Evolutionary conservation across 2,329 filamentous ascomycete species (phyloP).

Genomic region (Polytolypa hystricis): DNA sequence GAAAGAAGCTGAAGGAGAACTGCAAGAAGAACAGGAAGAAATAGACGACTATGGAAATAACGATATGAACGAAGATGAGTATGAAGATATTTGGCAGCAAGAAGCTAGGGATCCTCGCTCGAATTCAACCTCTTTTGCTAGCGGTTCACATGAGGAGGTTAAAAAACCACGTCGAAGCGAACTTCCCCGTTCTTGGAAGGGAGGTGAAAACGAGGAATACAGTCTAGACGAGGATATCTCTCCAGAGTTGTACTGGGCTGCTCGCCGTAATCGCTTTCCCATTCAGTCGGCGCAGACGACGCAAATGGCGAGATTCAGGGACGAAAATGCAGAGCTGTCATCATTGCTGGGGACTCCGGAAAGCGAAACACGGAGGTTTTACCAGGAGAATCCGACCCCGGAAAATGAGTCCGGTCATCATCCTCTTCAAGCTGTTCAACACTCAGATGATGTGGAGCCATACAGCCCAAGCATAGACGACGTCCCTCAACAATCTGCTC

Average conservation of each 20-base stretch:
- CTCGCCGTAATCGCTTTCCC: conserved; percentile 17
- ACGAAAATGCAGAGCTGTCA: conserved; percentile 11
- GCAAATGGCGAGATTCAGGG: conserved; percentile 12
- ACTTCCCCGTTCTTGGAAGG: conserved; percentile 24
- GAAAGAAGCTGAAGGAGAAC: conserved; percentile 8
- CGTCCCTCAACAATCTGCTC: background rate
- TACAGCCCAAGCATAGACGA: background rate
- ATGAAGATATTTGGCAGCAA: conserved; percentile 39
- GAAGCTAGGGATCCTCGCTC: conserved; percentile 29
- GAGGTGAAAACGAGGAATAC: conserved; percentile 16
- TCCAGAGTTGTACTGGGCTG: conserved; percentile 22
- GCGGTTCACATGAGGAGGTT: conserved; percentile 14
- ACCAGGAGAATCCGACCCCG: conserved; percentile 3
- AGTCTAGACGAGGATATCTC: conserved; percentile 15
- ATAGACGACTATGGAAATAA: conserved; percentile 8
- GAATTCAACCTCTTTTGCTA: conserved; percentile 15
- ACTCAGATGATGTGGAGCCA: background rate
- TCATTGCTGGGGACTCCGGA: conserved; percentile 12
- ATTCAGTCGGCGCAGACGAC: conserved; percentile 10
- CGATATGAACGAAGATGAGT: conserved; percentile 24
- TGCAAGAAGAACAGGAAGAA: conserved; percentile 8
- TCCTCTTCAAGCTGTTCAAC: background rate
- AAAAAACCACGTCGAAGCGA: conserved; percentile 14
- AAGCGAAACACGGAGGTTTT: conserved; percentile 11
- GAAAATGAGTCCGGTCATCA: background rate